phyloP scores from a whole-genome alignment of 371 early-diverging fungal species.

The Dichotomocladium elegans region DNA sequence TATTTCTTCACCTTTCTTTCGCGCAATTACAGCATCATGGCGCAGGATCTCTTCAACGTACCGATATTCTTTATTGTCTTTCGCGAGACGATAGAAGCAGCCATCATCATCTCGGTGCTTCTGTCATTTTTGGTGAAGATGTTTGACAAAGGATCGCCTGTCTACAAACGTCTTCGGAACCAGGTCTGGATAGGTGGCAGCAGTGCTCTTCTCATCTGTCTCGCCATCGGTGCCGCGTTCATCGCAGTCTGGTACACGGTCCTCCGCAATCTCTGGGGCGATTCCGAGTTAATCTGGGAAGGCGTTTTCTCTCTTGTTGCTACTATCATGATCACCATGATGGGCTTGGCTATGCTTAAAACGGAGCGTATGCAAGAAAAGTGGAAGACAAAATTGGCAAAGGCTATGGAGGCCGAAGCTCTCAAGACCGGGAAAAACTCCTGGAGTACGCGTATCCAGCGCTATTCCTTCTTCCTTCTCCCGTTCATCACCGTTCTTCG shows the following conservation, averaged over 20 bases:
- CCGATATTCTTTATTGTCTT: slow-evolving; percentile 84
- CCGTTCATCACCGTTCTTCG: slow-evolving; percentile 79
- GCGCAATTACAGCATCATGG: slow-evolving; percentile 3
- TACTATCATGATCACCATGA: slow-evolving; percentile 61
- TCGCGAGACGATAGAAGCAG: slow-evolving; percentile 81
- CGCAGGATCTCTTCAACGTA: slow-evolving; percentile 60
- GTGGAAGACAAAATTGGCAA: slow-evolving; percentile 59
- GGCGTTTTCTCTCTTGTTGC: slow-evolving; percentile 73
- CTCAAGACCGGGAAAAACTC: slow-evolving; percentile 1
- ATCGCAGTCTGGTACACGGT: slow-evolving; percentile 67
- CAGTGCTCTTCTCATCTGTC: slow-evolving; percentile 56
- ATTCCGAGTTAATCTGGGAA: slow-evolving; percentile 76
- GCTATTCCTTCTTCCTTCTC: slow-evolving; percentile 68
- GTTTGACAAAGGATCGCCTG: slow-evolving; percentile 37
- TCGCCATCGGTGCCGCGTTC: slow-evolving; percentile 68
- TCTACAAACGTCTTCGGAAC: slow-evolving; percentile 48
- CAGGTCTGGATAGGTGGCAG: slow-evolving; percentile 67
- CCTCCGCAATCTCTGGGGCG: slow-evolving; percentile 64
- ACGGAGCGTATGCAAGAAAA: slow-evolving; percentile 69
- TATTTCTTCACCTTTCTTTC: slow-evolving; percentile 2
- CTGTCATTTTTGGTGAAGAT: slow-evolving; percentile 66
- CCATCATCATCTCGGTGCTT: slow-evolving; percentile 79
- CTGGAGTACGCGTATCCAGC: slow-evolving; percentile 22
- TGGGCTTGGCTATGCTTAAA: slow-evolving; percentile 72
- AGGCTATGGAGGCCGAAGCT: slow-evolving; percentile 39